phyloP scores from a whole-genome alignment of 805 yeast species.

The Metschnikowia continentalis region DNA sequence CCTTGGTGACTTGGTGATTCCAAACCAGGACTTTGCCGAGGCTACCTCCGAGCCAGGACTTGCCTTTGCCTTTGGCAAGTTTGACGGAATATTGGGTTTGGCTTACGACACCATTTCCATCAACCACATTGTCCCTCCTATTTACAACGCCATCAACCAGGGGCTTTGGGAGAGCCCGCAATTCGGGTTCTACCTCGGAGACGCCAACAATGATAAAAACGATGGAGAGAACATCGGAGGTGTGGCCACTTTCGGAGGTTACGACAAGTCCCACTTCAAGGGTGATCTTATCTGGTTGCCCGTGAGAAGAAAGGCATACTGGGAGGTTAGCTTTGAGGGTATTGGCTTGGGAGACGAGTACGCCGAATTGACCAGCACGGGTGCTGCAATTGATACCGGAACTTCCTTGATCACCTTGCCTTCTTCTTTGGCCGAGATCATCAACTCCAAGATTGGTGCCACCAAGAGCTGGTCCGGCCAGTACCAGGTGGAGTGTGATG shows the following conservation, averaged over 20 bases:
- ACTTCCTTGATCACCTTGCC: conserved; percentile 95
- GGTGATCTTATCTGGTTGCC: conserved; percentile 96
- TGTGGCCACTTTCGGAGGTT: conserved; percentile 92
- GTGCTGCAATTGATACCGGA: conserved; percentile 99
- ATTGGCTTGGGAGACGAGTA: conserved; percentile 88
- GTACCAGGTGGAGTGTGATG: conserved; percentile 86
- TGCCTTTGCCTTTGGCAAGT: conserved; percentile 97
- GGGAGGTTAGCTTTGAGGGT: conserved; percentile 96
- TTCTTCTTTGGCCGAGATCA: conserved; percentile 89
- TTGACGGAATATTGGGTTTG: conserved; percentile 95
- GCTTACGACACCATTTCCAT: conserved; percentile 92
- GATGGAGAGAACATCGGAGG: conserved; percentile 84
- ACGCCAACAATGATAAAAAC: conserved; percentile 56
- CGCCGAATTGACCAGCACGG: conserved; percentile 75
- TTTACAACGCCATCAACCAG: conserved; percentile 79
- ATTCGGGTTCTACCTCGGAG: conserved; percentile 91
- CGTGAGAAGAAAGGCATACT: conserved; percentile 98
- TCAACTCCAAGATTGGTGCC: conserved; percentile 95
- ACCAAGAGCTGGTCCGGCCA: conserved; percentile 97
- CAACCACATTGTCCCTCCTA: conserved; percentile 85
- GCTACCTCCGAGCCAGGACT: conserved; percentile 97
- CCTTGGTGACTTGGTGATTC: conserved; percentile 80
- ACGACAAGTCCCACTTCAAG: conserved; percentile 66
- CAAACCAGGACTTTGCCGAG: conserved; percentile 93
- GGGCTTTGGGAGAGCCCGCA: conserved; percentile 80